A percentile compares a stretch with the other conserved stretches of the same genome.
Conservation (phyloP, 2,329 filamentous ascomycete genomes). For the Zopfia rhizophila region DNA sequence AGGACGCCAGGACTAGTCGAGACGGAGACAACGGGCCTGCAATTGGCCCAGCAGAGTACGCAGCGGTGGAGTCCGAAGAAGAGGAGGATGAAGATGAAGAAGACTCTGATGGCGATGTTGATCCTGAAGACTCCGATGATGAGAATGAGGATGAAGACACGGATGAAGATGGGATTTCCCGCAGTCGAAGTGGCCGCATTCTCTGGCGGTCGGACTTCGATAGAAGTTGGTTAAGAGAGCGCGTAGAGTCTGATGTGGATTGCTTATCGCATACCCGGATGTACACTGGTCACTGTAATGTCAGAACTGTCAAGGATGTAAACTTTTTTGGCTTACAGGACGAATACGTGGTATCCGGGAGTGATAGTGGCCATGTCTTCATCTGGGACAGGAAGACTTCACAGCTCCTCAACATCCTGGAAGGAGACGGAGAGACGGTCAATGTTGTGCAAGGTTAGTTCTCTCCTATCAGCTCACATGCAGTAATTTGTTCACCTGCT, state of each 20-base stretch:
- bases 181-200: constrained; percentile 51
- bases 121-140: constrained; percentile 38
- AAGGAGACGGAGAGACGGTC: constrained; percentile 75
- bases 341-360: constrained; percentile 74
- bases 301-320: constrained; percentile 75
- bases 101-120: constrained; percentile 41
- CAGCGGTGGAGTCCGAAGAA: constrained; percentile 39
- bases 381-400: constrained; percentile 74
- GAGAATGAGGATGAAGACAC: constrained; percentile 44
- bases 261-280: constrained; percentile 66
- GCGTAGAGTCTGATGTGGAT: constrained; percentile 65
- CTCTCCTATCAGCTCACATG: neutral
- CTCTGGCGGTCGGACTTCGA: constrained; percentile 63
- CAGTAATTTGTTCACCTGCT: constrained; percentile 24
- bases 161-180: constrained; percentile 45
- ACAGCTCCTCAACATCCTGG: constrained; percentile 71
- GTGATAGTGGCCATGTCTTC: constrained; percentile 73
- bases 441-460: constrained; percentile 71
- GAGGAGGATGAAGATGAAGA: constrained; percentile 46
- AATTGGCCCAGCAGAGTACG: constrained; percentile 15
- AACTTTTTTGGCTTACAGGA: constrained; percentile 75
- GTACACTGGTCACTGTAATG: constrained; percentile 73
- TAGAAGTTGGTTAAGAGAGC: constrained; percentile 57
- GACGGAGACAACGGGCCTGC: constrained; percentile 4
- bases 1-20: constrained; percentile 7